These are phyloP conservation scores for Thelephora aurantiotincta DNA, from an alignment of 768 basidiomycete genomes.

Conservation along the genomic window DNA sequence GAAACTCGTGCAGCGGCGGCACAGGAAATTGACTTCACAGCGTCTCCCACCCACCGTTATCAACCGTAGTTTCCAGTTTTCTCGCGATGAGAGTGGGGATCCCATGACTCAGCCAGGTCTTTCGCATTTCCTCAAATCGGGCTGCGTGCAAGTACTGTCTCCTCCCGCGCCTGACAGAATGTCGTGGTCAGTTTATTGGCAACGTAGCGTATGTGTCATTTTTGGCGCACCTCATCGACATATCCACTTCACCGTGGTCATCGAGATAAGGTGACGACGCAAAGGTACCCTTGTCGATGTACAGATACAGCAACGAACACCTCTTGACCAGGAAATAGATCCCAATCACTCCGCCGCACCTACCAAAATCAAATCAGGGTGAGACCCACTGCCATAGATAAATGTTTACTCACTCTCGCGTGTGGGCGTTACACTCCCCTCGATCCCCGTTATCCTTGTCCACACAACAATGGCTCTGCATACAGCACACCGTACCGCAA, in stretches of 20 bases:
- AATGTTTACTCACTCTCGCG: constrained; percentile 61
- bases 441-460: constrained; percentile 49
- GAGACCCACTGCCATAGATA: neutral
- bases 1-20: neutral
- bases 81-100: constrained; percentile 85
- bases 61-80: constrained; percentile 74
- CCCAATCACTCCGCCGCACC: constrained; percentile 83
- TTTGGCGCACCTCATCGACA: constrained; percentile 66
- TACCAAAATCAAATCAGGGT: constrained; percentile 17
- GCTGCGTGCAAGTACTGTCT: constrained; percentile 77
- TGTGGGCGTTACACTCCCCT: constrained; percentile 95
- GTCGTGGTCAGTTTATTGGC: neutral
- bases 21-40: constrained; percentile 25
- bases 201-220: neutral
- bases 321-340: constrained; percentile 87
- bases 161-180: constrained; percentile 54
- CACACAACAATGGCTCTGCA: constrained; percentile 86
- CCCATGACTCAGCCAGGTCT: constrained; percentile 80
- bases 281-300: constrained; percentile 83
- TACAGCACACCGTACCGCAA: constrained; percentile 78
- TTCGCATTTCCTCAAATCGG: constrained; percentile 85
- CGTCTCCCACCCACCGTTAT: constrained; percentile 91
- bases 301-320: constrained; percentile 80
- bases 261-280: constrained; percentile 85
- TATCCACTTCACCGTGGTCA: constrained; percentile 85